Conservation (phyloP, 2,329 filamentous ascomycete species). For the Talaromyces sp. region DNA sequence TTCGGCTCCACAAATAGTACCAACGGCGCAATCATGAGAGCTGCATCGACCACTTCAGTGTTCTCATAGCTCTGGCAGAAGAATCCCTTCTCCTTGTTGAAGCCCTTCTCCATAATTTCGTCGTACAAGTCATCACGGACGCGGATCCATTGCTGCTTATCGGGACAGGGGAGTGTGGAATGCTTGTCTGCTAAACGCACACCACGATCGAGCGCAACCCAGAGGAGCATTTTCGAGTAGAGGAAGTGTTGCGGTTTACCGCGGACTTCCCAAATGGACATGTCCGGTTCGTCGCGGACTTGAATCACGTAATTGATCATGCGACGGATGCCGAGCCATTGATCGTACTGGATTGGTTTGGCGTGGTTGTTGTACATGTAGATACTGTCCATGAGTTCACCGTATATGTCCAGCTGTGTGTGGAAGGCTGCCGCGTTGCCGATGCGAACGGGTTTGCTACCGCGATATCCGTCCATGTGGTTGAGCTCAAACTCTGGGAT, state of each 20-base stretch:
- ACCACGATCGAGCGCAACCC: slow-evolving; percentile 75
- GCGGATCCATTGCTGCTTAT: slow-evolving; percentile 62
- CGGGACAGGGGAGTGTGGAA: slow-evolving; percentile 67
- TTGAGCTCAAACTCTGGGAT: slow-evolving; percentile 67
- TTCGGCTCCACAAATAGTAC: slow-evolving; percentile 78
- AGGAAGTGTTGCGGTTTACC: slow-evolving; percentile 73
- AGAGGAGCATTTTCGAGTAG: slow-evolving; percentile 80
- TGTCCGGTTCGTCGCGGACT: slow-evolving; percentile 65
- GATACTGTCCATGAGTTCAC: slow-evolving; percentile 72
- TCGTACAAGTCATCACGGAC: slow-evolving; percentile 68
- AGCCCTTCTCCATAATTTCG: slow-evolving; percentile 74
- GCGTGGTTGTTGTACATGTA: slow-evolving; percentile 79
- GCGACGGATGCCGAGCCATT: slow-evolving; percentile 68
- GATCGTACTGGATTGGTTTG: slow-evolving; percentile 72
- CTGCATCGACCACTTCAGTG: slow-evolving; percentile 67
- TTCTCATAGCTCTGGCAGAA: slow-evolving; percentile 77
- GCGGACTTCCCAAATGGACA: slow-evolving; percentile 81
- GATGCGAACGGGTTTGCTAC: slow-evolving; percentile 69
- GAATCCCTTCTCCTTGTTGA: slow-evolving; percentile 64
- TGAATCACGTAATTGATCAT: slow-evolving; percentile 68
- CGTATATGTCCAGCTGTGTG: slow-evolving; percentile 75
- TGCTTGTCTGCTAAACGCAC: slow-evolving; percentile 71
- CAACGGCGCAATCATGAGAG: slow-evolving; percentile 70
- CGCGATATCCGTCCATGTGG: slow-evolving; percentile 70
- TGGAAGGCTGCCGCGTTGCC: slow-evolving; percentile 75